phyloP scores from a whole-genome alignment of 345 rosid genomes.

The Microthlaspi erraticum region DNA sequence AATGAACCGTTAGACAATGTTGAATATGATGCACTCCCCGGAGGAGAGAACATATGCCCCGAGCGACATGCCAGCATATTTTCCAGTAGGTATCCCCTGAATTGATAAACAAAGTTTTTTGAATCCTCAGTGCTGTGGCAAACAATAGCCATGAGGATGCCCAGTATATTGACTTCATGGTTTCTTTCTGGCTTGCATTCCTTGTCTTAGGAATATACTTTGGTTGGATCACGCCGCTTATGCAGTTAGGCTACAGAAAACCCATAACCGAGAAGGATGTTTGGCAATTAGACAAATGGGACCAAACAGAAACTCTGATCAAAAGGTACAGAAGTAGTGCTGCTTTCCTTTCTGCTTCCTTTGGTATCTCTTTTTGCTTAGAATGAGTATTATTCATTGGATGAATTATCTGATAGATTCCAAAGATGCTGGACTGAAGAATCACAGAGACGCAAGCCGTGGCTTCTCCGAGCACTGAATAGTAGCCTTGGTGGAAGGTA shows the following conservation, averaged over 20 bases:
- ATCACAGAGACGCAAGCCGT: constrained; percentile 66
- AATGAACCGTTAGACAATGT: constrained; percentile 54
- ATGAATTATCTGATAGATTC: constrained; percentile 55
- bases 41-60: constrained; percentile 78
- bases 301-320: constrained; percentile 75
- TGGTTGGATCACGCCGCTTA: constrained; percentile 88
- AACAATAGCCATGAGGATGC: not conserved
- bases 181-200: constrained; percentile 28
- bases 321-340: constrained; percentile 53
- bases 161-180: not conserved
- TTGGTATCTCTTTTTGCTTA: constrained; percentile 2
- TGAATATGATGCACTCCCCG: constrained; percentile 81
- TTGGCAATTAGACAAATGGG: constrained; percentile 96
- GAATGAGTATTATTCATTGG: constrained; percentile 23
- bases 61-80: constrained; percentile 70
- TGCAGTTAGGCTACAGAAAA: constrained; percentile 82
- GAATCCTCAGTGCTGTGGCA: not conserved
- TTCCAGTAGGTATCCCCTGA: constrained; percentile 71
- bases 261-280: constrained; percentile 92
- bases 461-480: constrained; percentile 90
- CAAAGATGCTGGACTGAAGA: constrained; percentile 80
- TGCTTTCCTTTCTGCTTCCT: constrained; percentile 28
- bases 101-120: not conserved
- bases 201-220: constrained; percentile 66
- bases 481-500: constrained; percentile 87